A percentile compares a stretch with the other conserved stretches of the same genome.
These are phyloP conservation scores for Takakia lepidozioides DNA, from an alignment of 225 moss, liverwort and hornwort species.

Conservation along the genomic window DNA sequence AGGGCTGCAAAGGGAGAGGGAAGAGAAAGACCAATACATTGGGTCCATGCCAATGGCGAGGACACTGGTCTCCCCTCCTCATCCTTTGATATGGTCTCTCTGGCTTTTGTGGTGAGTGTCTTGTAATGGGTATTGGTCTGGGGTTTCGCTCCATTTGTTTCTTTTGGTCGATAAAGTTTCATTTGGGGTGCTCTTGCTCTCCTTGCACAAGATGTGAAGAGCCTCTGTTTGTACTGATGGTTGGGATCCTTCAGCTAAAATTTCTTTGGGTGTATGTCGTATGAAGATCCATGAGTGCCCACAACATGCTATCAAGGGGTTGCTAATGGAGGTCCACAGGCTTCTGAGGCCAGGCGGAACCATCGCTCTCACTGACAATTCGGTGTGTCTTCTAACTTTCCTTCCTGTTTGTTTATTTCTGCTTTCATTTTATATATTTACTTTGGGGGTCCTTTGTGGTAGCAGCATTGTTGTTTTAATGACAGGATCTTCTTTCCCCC, in stretches of 20 bases:
- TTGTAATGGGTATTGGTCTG: too few relatives aligned
- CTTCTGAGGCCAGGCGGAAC: constrained; percentile 88
- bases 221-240: too few relatives aligned
- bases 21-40: constrained; percentile 40
- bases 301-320: constrained; percentile 31
- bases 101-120: constrained; percentile 64
- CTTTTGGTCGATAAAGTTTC: too few relatives aligned
- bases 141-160: too few relatives aligned
- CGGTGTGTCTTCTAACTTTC: constrained; percentile 31
- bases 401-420: too few relatives aligned
- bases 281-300: constrained; percentile 82
- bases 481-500: too few relatives aligned
- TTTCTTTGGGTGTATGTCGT: constrained; percentile 12
- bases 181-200: too few relatives aligned
- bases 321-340: constrained; percentile 75
- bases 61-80: constrained; percentile 51
- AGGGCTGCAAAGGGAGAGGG: constrained; percentile 12
- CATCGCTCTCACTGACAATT: constrained; percentile 65
- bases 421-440: too few relatives aligned
- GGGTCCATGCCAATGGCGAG: constrained; percentile 86
- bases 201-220: too few relatives aligned
- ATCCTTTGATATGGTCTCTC: constrained; percentile 70
- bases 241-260: neutral
- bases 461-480: too few relatives aligned
- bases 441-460: too few relatives aligned